Evolutionary conservation across 1,284 basidiomycete species (phyloP), one percentile per base, ranked within the genome.

Genomic region (Cryptococcus neoformans): DNA sequence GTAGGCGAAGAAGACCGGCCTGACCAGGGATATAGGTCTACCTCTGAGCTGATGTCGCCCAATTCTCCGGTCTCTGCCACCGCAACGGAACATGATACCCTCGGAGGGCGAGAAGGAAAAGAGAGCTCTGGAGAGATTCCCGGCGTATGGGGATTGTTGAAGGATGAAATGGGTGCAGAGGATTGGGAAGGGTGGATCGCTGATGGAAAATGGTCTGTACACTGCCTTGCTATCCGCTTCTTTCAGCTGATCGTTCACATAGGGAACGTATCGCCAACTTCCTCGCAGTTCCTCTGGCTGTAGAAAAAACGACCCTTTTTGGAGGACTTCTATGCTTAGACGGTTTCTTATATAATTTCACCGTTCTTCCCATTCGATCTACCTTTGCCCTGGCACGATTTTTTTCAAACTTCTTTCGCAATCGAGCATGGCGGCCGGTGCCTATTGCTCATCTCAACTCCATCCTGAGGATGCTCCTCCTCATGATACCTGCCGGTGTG

Each of bases 221-320:
- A 14, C 14, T 34, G 7, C 3, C 4, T 34, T 14, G 3, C 28
- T 7, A 10, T 16, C 16, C 4, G 9, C 46, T 17, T 12, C 21
- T 39, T 38, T 21, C 45, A 16, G 28, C 38, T 51, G 38, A 17
- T 53, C 35, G 54, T n/a, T 10, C 28, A 17, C 4, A 9, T 52
- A 76, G 92, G 89, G 96, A 99, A 69, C 82, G 96, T n/a, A 94
- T 99, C 50, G 89, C 90, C 72, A 99, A 99, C 78, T 99, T 99
- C 71, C 80, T 99, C 60, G 88, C 85, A 55, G 92, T 99, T 44
- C 96, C 96, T 0, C 73, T 93, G 7, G 93, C 92, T 14, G 86
- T 96, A 62, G 96, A 99, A 76, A 95, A 96, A 91, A 90, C 95
- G 49, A 89, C 97, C 50, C 80, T 88, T 38, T 96, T 99, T 72